Base-by-base conservation (phyloP, 2,329 filamentous ascomycete genomes). In the Aspergillus luchuensis region DNA sequence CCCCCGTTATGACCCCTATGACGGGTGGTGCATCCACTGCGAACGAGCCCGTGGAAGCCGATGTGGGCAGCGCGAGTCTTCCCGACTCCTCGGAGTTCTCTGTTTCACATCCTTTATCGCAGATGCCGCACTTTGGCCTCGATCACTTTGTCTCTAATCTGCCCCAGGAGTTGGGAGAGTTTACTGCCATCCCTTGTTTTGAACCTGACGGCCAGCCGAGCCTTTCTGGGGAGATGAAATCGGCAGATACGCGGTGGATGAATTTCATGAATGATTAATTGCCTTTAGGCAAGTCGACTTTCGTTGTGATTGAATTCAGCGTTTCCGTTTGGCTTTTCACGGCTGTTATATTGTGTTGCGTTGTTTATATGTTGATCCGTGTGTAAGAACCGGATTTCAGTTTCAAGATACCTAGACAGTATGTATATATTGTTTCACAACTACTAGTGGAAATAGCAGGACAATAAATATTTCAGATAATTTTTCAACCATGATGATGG, bases 111-210 rank as follows among this genome's bases (percentile, higher is more conserved):
- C 63, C 69, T 0, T 65, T 74, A 15, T 68, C 72, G 0, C 68
- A 73, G 10, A 70, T 74, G 60, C 67, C 74, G 5, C 71, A 71
- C 62, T 74, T 76, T 25, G 75, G 72, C 1, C 73, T 76, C 51
- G 75, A 78, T 56, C 74, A 76, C 36, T 78, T 77, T 28, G 74
- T 77, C 4, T 76, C 75, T 8, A 78, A 77, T 43, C 75, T 78
- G 30, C 75, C 75, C 2, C 75, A 77, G 59, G 75, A 78, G 54
- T 56, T 78, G 48, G 75, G 72, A 48, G 75, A 78, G 49, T 78
- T 78, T 23, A 76, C 72, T 15, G 75, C 75, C 2, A 77, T 78
- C 63, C 75, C 75, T 3, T 76, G 73, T 56, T 78, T 78, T 57
- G 75, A 78, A 52, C 61, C 69, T 2, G 75, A 77, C 59, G 43